Evolutionary conservation across 192 early-diverging fungal species (phyloP).

Genomic region (Coemansia sp.): DNA sequence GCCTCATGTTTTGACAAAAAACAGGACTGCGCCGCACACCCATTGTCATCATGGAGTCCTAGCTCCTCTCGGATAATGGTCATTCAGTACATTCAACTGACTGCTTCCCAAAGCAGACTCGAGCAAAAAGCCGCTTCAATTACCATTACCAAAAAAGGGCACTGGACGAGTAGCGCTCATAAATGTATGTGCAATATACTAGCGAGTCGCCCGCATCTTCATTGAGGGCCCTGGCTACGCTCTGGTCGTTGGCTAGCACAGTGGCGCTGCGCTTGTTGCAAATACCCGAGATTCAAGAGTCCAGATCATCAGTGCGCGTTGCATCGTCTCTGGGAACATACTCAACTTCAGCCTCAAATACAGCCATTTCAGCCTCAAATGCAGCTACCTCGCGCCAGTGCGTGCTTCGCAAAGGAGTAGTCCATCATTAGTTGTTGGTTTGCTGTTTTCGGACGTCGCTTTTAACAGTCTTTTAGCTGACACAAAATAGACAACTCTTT

Average conservation of each 20-base stretch:
- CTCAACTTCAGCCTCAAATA: constrained; percentile 27
- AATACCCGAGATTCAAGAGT: constrained; percentile 3
- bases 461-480: too few species aligned
- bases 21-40: neutral
- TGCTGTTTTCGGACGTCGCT: too few species aligned
- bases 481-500: too few species aligned
- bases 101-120: neutral
- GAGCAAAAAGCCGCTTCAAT: neutral
- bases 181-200: constrained; percentile 18
- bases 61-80: neutral
- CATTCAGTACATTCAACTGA: neutral
- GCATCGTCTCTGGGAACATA: constrained; percentile 4
- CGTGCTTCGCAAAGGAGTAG: constrained; percentile 10
- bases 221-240: neutral
- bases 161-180: constrained; percentile 10
- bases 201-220: constrained; percentile 5
- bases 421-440: neutral
- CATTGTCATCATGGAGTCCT: constrained; percentile 4
- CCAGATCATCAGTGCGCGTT: constrained; percentile 9
- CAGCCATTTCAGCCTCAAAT: constrained; percentile 28
- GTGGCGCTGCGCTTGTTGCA: neutral
- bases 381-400: constrained; percentile 12
- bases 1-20: neutral
- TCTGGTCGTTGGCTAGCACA: neutral
- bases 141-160: neutral